Percentiles rank a stretch among this genome's conserved stretches.
These are phyloP conservation scores for Candolleomyces eurysporus DNA, from an alignment of 768 basidiomycete species.

Conservation along the genomic window DNA sequence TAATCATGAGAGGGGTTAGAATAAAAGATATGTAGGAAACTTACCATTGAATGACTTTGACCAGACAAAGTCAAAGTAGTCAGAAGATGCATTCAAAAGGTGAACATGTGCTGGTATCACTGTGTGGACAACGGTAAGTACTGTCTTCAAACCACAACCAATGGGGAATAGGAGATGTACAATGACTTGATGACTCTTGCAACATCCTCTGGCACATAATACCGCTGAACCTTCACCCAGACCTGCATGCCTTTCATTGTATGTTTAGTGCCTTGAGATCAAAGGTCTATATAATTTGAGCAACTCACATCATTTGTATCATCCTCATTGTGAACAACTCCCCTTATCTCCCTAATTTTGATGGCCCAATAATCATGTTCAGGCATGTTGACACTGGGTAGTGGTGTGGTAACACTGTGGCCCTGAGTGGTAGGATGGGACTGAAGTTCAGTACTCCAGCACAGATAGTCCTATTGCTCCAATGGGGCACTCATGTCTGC, in stretches of 20 bases:
- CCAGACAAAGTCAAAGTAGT: conserved; percentile 47
- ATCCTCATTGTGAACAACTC: conserved; percentile 18
- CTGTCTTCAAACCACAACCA: neutral
- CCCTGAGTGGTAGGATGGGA: conserved; percentile 27
- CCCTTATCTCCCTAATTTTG: conserved; percentile 45
- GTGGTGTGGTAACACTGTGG: conserved; percentile 39
- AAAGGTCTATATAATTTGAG: neutral
- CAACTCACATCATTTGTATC: conserved; percentile 28
- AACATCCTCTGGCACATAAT: conserved; percentile 50
- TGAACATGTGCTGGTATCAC: conserved; percentile 38
- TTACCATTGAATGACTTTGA: conserved; percentile 46
- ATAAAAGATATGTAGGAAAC: too few species aligned
- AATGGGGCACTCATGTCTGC: conserved; percentile 25
- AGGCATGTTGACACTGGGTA: conserved; percentile 20
- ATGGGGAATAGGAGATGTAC: conserved; percentile 41
- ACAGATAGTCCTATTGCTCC: too few species aligned
- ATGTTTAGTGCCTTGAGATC: neutral
- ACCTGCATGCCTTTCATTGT: conserved; percentile 35
- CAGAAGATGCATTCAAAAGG: conserved; percentile 51
- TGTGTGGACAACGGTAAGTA: conserved; percentile 16
- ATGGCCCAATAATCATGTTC: conserved; percentile 50
- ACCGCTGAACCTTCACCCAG: conserved; percentile 56
- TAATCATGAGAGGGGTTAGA: too few species aligned
- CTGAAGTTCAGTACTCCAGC: conserved; percentile 14
- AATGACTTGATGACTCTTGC: conserved; percentile 43